These are phyloP conservation scores for Sordaria brevicollis DNA, from an alignment of 495 filamentous ascomycete genomes.

Conservation along the genomic window DNA sequence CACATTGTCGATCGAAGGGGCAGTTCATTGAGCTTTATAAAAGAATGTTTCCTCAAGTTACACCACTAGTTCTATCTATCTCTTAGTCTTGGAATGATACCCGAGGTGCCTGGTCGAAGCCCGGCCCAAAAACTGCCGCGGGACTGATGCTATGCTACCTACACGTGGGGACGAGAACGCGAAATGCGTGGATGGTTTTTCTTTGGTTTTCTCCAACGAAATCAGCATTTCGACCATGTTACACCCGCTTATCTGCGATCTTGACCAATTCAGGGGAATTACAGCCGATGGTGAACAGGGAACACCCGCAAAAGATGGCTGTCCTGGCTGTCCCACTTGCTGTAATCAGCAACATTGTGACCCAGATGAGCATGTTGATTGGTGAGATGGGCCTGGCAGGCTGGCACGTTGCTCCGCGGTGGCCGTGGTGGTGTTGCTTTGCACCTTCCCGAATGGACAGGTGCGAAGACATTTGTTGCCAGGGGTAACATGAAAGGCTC, in stretches of 20 bases:
- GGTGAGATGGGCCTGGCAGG: slow-evolving; percentile 1
- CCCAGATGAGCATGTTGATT: not conserved
- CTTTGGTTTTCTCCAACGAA: too few relatives aligned
- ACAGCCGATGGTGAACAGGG: not conserved
- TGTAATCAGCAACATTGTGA: not conserved
- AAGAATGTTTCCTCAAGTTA: not conserved
- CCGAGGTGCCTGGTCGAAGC: not conserved
- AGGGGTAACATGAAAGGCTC: too few relatives aligned
- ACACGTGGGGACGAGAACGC: not conserved
- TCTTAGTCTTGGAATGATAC: not conserved
- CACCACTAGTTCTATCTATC: too few relatives aligned
- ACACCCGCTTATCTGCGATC: not conserved
- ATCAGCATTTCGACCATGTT: not conserved
- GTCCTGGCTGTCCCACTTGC: not conserved
- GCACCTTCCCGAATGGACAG: slow-evolving; percentile 13
- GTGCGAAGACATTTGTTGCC: slow-evolving; percentile 1
- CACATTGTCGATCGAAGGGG: not conserved
- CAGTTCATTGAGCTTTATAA: not conserved
- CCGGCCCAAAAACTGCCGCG: not conserved
- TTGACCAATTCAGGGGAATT: not conserved
- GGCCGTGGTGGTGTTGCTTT: not conserved
- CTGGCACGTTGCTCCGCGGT: not conserved
- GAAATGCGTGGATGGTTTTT: not conserved
- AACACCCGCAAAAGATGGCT: not conserved
- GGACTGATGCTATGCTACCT: not conserved